phyloP scores from a whole-genome alignment of 176 grass and related monocot genomes.

The Elaeis guineensis region DNA sequence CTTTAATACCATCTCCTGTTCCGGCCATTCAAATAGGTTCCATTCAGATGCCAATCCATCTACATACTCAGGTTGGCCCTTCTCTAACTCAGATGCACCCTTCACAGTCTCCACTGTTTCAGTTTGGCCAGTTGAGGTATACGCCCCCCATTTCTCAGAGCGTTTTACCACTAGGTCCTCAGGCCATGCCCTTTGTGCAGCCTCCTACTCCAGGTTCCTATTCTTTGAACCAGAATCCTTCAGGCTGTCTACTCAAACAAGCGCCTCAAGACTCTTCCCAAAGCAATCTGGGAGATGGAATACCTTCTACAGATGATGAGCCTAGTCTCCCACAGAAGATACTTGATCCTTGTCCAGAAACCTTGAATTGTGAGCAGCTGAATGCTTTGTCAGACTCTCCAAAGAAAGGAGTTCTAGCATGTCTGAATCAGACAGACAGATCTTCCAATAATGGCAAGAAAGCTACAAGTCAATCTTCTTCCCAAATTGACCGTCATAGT shows the following conservation, averaged over 20 bases:
- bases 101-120: slow-evolving; percentile 61
- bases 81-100: slow-evolving; percentile 46
- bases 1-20: slow-evolving; percentile 81
- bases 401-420: slow-evolving; percentile 35
- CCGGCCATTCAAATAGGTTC: slow-evolving; percentile 98
- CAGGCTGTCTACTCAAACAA: slow-evolving; percentile 32
- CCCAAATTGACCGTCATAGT: slow-evolving; percentile 21
- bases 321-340: background rate
- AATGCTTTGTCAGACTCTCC: slow-evolving; percentile 26
- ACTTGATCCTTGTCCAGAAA: background rate
- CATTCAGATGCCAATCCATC: slow-evolving; percentile 96
- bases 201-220: slow-evolving; percentile 30
- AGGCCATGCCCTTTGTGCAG: slow-evolving; percentile 24
- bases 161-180: slow-evolving; percentile 31
- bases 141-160: slow-evolving; percentile 39
- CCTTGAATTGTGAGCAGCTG: slow-evolving; percentile 28
- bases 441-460: slow-evolving; percentile 14
- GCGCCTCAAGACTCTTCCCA: slow-evolving; percentile 21
- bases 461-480: slow-evolving; percentile 11
- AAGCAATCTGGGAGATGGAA: slow-evolving; percentile 28
- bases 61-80: slow-evolving; percentile 59
- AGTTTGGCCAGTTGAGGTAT: slow-evolving; percentile 93
- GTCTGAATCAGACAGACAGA: slow-evolving; percentile 19
- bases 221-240: slow-evolving; percentile 45
- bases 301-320: slow-evolving; percentile 24